Percentiles rank a stretch among this genome's conserved stretches.
Conservation (phyloP, 805 yeast species). For the Myxozyma nipponensis region DNA sequence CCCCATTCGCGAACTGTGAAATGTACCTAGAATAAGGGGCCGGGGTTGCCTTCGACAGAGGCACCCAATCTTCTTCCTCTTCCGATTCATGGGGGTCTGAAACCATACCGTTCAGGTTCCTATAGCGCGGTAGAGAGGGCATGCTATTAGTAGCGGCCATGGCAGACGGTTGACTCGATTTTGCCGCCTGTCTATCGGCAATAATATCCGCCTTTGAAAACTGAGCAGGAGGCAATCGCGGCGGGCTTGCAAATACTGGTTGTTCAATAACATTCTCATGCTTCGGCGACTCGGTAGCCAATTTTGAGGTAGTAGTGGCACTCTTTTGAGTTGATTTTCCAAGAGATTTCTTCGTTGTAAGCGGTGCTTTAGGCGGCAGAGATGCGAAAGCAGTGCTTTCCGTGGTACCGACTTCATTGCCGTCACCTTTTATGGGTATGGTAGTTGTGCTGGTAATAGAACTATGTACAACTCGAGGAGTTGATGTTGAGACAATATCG, state of each 20-base stretch:
- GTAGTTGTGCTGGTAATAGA: background rate
- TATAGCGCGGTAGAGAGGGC: constrained; percentile 16
- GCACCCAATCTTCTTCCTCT: constrained; percentile 31
- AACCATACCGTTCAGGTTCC: constrained; percentile 8
- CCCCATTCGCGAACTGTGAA: background rate
- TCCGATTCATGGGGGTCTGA: constrained; percentile 3
- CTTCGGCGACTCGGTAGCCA: background rate
- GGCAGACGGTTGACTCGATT: background rate
- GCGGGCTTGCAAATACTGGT: no score
- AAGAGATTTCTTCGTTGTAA: constrained; percentile 22
- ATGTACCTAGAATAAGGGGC: constrained; percentile 17
- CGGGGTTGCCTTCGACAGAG: constrained; percentile 25
- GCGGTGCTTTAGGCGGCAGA: constrained; percentile 22
- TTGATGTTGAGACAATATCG: background rate
- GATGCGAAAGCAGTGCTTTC: constrained; percentile 13
- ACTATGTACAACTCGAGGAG: background rate
- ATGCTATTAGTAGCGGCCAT: background rate
- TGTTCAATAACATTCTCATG: background rate
- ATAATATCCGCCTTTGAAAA: constrained; percentile 1
- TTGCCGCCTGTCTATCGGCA: background rate
- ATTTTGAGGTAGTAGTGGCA: background rate
- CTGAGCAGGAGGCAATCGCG: background rate
- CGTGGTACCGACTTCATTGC: background rate
- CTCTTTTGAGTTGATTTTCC: constrained; percentile 8
- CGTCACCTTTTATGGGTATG: background rate